A percentile compares a stretch with the other conserved stretches of the same genome.
phyloP scores from a whole-genome alignment of 2,329 filamentous ascomycete genomes.

The Neophaeococcomyces aloes region DNA sequence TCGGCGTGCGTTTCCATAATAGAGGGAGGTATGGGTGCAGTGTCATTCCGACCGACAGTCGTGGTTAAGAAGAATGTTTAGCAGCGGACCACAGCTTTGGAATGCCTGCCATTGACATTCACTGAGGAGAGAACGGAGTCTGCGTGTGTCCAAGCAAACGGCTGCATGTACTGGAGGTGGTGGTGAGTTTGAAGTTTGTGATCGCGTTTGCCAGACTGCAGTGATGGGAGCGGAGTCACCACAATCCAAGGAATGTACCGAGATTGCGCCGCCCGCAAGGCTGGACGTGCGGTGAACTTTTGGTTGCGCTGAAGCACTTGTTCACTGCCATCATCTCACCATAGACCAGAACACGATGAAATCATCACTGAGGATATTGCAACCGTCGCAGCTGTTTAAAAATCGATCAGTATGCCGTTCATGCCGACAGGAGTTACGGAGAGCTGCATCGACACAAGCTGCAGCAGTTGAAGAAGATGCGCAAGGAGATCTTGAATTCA shows the following conservation, averaged over 20 bases:
- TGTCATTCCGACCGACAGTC: conserved; percentile 19
- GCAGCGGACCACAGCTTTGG: conserved; percentile 13
- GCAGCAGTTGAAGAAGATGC: conserved; percentile 5
- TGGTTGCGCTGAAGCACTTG: not conserved
- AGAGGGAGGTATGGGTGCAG: conserved; percentile 9
- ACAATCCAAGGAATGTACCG: too few relatives aligned
- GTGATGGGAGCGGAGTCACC: not conserved
- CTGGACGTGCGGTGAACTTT: too few relatives aligned
- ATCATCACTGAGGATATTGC: not conserved
- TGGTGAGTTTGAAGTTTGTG: not conserved
- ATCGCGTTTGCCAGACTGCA: not conserved
- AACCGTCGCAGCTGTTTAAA: not conserved
- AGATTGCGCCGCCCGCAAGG: too few relatives aligned
- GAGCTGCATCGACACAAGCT: conserved; percentile 35
- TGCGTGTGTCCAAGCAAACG: conserved; percentile 9
- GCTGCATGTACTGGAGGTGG: not conserved
- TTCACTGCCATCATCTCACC: not conserved
- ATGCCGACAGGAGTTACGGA: conserved; percentile 38
- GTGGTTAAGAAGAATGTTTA: conserved; percentile 18
- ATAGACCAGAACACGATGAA: conserved; percentile 1
- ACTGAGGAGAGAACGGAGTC: not conserved
- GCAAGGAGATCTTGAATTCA: conserved; percentile 13
- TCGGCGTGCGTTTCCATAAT: conserved; percentile 25
- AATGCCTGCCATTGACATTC: conserved; percentile 15
- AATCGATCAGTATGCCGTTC: conserved; percentile 12